Conservation (phyloP, 768 basidiomycete species). For the Lactarius quietus region DNA sequence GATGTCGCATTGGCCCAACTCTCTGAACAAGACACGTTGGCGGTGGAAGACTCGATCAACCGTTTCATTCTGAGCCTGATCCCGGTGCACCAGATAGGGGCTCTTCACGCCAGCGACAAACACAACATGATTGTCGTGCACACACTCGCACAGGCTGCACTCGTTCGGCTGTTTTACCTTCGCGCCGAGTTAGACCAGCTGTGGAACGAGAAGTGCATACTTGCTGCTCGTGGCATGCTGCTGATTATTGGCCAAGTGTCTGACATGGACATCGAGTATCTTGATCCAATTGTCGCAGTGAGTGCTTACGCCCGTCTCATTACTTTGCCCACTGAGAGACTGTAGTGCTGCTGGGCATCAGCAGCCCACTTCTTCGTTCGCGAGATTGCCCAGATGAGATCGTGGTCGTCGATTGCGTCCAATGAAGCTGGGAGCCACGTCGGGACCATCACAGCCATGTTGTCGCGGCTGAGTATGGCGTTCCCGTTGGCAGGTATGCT, state of each 20-base stretch:
- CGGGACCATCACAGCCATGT: slow-evolving; percentile 55
- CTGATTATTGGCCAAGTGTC: slow-evolving; percentile 58
- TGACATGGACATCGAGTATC: slow-evolving; percentile 62
- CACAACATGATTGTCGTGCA: slow-evolving; percentile 57
- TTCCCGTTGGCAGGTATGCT: slow-evolving; percentile 54
- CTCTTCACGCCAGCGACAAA: slow-evolving; percentile 53
- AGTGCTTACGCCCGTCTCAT: slow-evolving; percentile 29
- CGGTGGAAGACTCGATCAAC: slow-evolving; percentile 59
- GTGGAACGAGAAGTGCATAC: slow-evolving; percentile 63
- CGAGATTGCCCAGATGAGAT: slow-evolving; percentile 60
- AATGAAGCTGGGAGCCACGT: slow-evolving; percentile 62
- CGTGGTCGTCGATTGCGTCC: slow-evolving; percentile 54
- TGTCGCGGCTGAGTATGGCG: slow-evolving; percentile 55
- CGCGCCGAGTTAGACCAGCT: slow-evolving; percentile 44
- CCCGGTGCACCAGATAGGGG: slow-evolving; percentile 60
- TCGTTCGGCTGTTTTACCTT: slow-evolving; percentile 60
- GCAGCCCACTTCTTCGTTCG: slow-evolving; percentile 64
- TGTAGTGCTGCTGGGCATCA: slow-evolving; percentile 67
- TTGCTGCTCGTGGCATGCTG: slow-evolving; percentile 57
- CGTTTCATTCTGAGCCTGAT: slow-evolving; percentile 62
- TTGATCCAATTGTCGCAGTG: slow-evolving; percentile 79
- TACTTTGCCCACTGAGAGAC: slow-evolving; percentile 9
- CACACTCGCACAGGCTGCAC: slow-evolving; percentile 62
- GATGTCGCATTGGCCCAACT: slow-evolving; percentile 41
- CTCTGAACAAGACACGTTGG: slow-evolving; percentile 55